Evolutionary conservation across 78 protist genomes (phyloP), one percentile per base, ranked within the genome.

Genomic region (Dictyostelium capitatum): DNA sequence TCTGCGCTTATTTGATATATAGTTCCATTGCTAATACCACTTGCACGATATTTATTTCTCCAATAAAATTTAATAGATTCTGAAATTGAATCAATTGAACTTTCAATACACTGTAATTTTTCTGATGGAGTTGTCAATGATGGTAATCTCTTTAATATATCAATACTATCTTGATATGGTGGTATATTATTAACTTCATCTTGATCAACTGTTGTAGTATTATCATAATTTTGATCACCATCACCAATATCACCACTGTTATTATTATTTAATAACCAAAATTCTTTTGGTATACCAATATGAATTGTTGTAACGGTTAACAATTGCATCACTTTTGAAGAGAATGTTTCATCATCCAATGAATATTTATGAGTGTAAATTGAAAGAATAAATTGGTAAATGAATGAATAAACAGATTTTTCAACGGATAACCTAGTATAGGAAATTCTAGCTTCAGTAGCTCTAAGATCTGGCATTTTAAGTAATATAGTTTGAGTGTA

Each of bases 201-300:
- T 9, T 41, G 17, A 69, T 32, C 75, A 32, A 10, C 32, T 7
- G 6, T n/a, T 28, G 8, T 10, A 10, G 4, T 11, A 25, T 10
- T 30, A 65, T 14, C 28, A 65, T 14, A 9, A 23, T 6, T 17
- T 15, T 14, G 28, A 67, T 67, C 75, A 14, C 15, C 56, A 51
- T 51, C 56, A 51, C 43, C 43, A 37, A 37, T 37, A 67, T 67
- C 75, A 11, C 37, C 19, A 67, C 75, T 32, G 2, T 4, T 12
- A 67, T 67, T 67, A 23, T 79, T 67, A n/a, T 87, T 84, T 14
- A 77, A 41, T 15, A 87, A 32, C 93, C 93, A 87, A 50, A 87
- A 87, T 59, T 64, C 69, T 64, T 77, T 30, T 19, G 93, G 80
- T 25, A 87, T 87, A 15, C 74, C 67, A 4, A 87, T 46, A 64